phyloP scores from a whole-genome alignment of 768 basidiomycete genomes.

The Lentinus brumalis region DNA sequence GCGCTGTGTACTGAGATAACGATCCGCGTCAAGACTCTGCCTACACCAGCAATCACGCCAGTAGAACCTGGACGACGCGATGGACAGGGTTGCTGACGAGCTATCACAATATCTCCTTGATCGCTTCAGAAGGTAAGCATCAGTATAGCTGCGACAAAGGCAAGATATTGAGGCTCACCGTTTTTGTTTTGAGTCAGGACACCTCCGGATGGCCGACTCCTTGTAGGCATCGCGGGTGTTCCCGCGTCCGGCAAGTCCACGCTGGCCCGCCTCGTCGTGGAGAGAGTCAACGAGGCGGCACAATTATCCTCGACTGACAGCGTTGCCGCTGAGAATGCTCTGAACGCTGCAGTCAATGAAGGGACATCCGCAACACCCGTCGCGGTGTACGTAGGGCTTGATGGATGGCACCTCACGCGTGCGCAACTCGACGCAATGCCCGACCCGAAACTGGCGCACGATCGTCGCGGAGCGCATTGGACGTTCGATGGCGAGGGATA shows the following conservation, averaged over 20 bases:
- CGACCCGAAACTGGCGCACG: conserved; percentile 76
- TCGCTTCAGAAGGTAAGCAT: conserved; percentile 30
- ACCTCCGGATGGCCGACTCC: conserved; percentile 44
- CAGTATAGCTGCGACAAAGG: neutral
- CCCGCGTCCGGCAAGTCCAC: conserved; percentile 91
- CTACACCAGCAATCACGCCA: no score
- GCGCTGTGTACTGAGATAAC: conserved; percentile 9
- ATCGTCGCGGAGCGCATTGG: conserved; percentile 85
- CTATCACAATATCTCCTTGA: conserved; percentile 42
- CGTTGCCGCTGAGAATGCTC: neutral
- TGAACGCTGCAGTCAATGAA: neutral
- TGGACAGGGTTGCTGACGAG: conserved; percentile 44
- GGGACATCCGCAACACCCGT: conserved; percentile 12
- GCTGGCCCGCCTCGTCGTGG: conserved; percentile 60
- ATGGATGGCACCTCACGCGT: conserved; percentile 91
- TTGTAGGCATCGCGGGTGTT: conserved; percentile 75
- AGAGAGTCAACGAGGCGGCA: conserved; percentile 45
- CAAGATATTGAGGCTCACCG: neutral
- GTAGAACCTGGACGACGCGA: conserved; percentile 15
- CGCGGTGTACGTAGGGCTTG: conserved; percentile 76
- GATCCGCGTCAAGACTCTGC: neutral
- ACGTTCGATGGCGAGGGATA: conserved; percentile 85
- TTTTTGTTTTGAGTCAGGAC: conserved; percentile 19
- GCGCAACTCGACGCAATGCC: conserved; percentile 74
- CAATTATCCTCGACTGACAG: neutral